Evolutionary conservation across 1,284 basidiomycete genomes (phyloP), one percentile per base, ranked within the genome.

Genomic region (Earliella scabrosa): DNA sequence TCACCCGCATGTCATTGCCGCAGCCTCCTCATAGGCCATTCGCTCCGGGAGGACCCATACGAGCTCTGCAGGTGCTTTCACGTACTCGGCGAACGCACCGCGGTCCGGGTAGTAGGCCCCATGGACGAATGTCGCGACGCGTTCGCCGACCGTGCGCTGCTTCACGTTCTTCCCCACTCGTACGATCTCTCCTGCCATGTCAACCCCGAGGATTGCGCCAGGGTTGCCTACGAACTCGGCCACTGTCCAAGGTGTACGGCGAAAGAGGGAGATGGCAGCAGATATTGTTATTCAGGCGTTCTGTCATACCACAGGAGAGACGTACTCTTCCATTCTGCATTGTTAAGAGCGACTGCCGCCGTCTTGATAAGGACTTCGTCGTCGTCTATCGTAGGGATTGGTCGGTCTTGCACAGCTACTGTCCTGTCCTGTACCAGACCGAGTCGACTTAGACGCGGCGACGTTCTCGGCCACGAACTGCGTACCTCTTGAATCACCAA

Each of bases 11-110:
- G 35, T 38, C 35, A 38, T 38, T 2, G 35, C 11, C n/a, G 75
- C 74, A 0, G 78, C 79, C 45, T 77, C 66, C 23, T 75, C 74
- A 43, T 70, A 61, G 7, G 57, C 64, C 23, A 70, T 4, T 10
- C 64, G 65, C 18, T 53, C 65, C 3, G 76, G 75, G 0, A 75
- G 66, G 29, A 66, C 61, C 70, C 73, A 75, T 2, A 69, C 66
- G 2, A 75, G 64, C 10, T 70, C 64, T 0, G 67, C 69, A 21
- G 68, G 60, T 1, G 65, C 67, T 58, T 70, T 71, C 50, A 75
- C 61, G 64, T 78, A 81, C 64, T 82, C 71, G 11, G 77, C 75
- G 57, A 71, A 75, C 10, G 74, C 70, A 56, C 75, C 74, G 71
- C 57, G 46, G 48, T 68, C 69, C 13, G 49, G 43, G 57, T 59